phyloP scores from a whole-genome alignment of 805 yeast genomes.

The Candida piceae region DNA sequence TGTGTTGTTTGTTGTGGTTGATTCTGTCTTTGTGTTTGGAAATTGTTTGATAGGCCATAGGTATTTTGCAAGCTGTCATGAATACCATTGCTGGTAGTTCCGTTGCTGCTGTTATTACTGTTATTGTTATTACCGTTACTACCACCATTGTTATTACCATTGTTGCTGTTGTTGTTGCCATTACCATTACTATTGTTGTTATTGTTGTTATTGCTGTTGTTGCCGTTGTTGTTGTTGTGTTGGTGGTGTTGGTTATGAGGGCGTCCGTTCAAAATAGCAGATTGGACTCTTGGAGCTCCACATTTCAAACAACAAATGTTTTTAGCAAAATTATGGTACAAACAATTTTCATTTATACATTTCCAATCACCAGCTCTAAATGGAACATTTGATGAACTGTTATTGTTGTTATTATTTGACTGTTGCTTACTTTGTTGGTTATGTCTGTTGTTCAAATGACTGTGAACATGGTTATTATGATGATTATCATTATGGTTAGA shows the following conservation, averaged over 20 bases:
- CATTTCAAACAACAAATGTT: constrained; percentile 83
- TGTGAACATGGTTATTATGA: constrained; percentile 8
- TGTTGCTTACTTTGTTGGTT: background rate
- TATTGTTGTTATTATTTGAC: constrained; percentile 5
- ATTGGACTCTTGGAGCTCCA: constrained; percentile 60
- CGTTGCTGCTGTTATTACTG: background rate
- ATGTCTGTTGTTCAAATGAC: constrained; percentile 10
- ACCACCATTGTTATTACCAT: constrained; percentile 1
- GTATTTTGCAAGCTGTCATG: background rate
- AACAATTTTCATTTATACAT: constrained; percentile 71
- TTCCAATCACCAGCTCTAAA: constrained; percentile 98
- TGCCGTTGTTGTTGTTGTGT: constrained; percentile 10
- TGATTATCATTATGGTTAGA: constrained; percentile 15
- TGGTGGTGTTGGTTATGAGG: constrained; percentile 21
- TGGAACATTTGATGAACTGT: constrained; percentile 54
- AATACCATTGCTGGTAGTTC: too few relatives aligned
- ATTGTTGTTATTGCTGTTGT: constrained; percentile 5
- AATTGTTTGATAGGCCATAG: background rate
- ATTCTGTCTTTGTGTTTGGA: constrained; percentile 1
- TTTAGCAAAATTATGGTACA: constrained; percentile 90
- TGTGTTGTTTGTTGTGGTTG: background rate
- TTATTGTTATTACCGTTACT: constrained; percentile 7
- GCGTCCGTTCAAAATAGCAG: constrained; percentile 28
- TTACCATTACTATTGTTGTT: too few relatives aligned
- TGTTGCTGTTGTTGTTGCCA: constrained; percentile 7